Evolutionary conservation across 306 rosid species (phyloP), one percentile per base, ranked within the genome.

Genomic region (Quercus dentata): DNA sequence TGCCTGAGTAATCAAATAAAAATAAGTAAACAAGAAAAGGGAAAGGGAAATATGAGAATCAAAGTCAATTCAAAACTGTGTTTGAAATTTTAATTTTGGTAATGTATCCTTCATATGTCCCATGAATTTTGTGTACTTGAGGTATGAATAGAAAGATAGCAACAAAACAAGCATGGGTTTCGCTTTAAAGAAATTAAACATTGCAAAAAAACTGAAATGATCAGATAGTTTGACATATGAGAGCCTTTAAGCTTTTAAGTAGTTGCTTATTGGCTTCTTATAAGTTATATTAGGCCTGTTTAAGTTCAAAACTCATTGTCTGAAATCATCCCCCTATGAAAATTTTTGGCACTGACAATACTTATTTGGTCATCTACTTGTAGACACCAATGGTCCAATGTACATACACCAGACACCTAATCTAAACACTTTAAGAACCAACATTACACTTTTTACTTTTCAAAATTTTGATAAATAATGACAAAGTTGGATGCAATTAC

Each of bases 1-100:
- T 56, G 96, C 98, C 98, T 94, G 79, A 56, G 27, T 41, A 51
- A 33, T 64, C 14, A 27, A 21, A 31, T 7, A 15, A 56, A 76
- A 59, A 49, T 14, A 65, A 55, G 0, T 14, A n/a, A 61, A 51
- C 69, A 44, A 23, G 76, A 70, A 23, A 51, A 71, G 51, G 54
- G 54, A 49, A 12, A 49, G 17, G 38, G 27, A 35, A 67, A 35
- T 31, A 35, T 67, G 27, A 5, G 11, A 67, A 10, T 35, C 49
- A 67, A 67, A 64, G 13, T 30, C 17, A n/a, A 5, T 18, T 12
- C 54, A 49, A 49, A 49, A 49, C 31, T 10, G 6, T 57, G 11
- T 18, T n/a, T 20, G 27, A n/a, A 57, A 31, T 17, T 5, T 65
- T 65, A 33, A 4, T 65, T 20, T 65, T 31, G 71, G 0, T 5